Evolutionary conservation across 148 eudicot species (phyloP).

Genomic region (Hydrangea macrophylla): DNA sequence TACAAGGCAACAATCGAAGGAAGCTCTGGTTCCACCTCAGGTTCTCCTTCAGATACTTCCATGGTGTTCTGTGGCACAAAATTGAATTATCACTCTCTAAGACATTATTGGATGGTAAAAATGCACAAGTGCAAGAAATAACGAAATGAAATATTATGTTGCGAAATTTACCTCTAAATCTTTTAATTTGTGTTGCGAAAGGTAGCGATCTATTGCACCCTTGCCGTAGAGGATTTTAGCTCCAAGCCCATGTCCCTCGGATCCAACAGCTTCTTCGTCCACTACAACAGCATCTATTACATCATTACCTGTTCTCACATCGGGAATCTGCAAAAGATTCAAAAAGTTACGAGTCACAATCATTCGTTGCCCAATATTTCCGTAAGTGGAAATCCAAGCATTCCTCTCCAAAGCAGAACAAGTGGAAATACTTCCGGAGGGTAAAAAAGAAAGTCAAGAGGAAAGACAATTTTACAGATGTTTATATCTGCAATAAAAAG

Average conservation of each 20-base stretch:
- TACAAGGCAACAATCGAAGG: slow-evolving; percentile 86
- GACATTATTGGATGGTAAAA: not conserved
- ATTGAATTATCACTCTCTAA: not conserved
- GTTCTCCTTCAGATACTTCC: slow-evolving; percentile 56
- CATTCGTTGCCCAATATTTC: too few relatives aligned
- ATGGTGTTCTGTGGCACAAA: slow-evolving; percentile 29
- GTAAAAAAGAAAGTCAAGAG: not conserved
- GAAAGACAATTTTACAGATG: not conserved
- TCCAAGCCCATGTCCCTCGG: slow-evolving; percentile 56
- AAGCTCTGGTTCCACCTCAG: slow-evolving; percentile 69
- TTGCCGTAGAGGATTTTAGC: slow-evolving; percentile 80
- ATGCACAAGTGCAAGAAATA: not conserved
- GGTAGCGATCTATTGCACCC: slow-evolving; percentile 63
- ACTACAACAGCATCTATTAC: slow-evolving; percentile 80
- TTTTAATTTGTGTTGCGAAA: slow-evolving; percentile 44
- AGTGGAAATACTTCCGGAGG: not conserved
- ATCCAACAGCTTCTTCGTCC: slow-evolving; percentile 76
- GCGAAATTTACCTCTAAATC: slow-evolving; percentile 31
- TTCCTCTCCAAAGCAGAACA: not conserved
- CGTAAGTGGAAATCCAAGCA: too few relatives aligned
- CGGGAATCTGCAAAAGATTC: slow-evolving; percentile 67
- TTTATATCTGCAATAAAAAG: too few relatives aligned
- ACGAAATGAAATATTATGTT: not conserved
- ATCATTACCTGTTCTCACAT: slow-evolving; percentile 71
- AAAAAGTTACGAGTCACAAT: too few relatives aligned